These are phyloP conservation scores for Pythium insidiosum DNA, from an alignment of 352 stramenopile species.

Conservation along the genomic window DNA sequence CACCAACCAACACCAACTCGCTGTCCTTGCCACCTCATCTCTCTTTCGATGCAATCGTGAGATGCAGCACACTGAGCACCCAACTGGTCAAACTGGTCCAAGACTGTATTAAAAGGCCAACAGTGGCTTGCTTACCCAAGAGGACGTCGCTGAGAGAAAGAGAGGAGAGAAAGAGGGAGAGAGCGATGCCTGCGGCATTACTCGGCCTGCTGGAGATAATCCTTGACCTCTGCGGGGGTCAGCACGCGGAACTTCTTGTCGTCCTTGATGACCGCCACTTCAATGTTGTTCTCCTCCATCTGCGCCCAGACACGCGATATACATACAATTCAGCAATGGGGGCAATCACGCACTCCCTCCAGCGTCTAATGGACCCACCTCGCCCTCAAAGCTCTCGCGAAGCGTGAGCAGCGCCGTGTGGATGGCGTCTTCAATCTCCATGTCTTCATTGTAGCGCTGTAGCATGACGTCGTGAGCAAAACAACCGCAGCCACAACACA, in stretches of 20 bases:
- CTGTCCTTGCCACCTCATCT: too few relatives aligned
- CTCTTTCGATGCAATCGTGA: too few relatives aligned
- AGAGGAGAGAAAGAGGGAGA: too few relatives aligned
- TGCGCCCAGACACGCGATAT: conserved; percentile 81
- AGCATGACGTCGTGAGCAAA: too few relatives aligned
- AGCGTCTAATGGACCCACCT: too few relatives aligned
- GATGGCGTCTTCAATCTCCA: conserved; percentile 99
- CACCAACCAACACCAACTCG: too few relatives aligned
- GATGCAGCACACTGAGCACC: too few relatives aligned
- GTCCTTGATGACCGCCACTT: conserved; percentile 89
- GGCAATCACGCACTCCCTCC: conserved; percentile 97
- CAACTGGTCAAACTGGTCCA: too few relatives aligned
- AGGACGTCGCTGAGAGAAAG: too few relatives aligned
- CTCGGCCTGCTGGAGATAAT: conserved; percentile 62
- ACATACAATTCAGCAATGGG: conserved; percentile 78
- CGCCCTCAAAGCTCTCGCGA: conserved; percentile 97
- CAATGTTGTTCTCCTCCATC: conserved; percentile 97
- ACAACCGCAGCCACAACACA: too few relatives aligned
- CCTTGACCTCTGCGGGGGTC: conserved; percentile 46
- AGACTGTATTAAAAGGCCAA: too few relatives aligned
- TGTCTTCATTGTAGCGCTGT: conserved; percentile 92
- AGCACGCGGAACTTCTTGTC: conserved; percentile 93
- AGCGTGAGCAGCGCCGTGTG: conserved; percentile 98
- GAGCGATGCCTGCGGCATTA: too few relatives aligned
- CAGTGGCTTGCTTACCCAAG: conserved; percentile 46